Evolutionary conservation across 1,284 basidiomycete species (phyloP).

Genomic region (Somion occarium): DNA sequence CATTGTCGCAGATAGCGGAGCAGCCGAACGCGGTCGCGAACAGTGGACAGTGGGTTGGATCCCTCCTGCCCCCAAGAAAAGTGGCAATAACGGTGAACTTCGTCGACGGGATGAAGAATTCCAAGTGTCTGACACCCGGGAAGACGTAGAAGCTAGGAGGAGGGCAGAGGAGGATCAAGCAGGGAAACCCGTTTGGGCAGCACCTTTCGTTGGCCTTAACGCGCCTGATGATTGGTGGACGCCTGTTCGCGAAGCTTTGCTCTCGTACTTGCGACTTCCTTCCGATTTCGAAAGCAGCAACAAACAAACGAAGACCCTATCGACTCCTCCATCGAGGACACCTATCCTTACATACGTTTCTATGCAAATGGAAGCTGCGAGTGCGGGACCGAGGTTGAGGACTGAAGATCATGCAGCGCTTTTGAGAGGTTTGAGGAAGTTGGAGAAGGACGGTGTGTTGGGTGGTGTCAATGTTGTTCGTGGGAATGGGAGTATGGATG

Average conservation of each 20-base stretch:
- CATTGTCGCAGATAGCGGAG: constrained; percentile 71
- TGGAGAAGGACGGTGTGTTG: constrained; percentile 53
- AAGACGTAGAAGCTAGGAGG: constrained; percentile 20
- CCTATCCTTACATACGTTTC: constrained; percentile 73
- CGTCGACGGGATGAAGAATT: constrained; percentile 3
- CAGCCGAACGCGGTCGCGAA: constrained; percentile 46
- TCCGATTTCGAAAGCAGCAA: background rate
- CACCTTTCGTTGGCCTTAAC: constrained; percentile 55
- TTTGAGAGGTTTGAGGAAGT: constrained; percentile 41
- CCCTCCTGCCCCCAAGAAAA: constrained; percentile 4
- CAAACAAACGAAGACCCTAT: constrained; percentile 26
- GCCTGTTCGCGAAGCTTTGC: constrained; percentile 40
- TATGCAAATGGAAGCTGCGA: constrained; percentile 50
- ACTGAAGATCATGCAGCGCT: constrained; percentile 49
- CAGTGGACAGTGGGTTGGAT: constrained; percentile 23
- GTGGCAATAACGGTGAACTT: background rate
- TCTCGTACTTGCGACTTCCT: constrained; percentile 21
- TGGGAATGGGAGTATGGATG: constrained; percentile 34
- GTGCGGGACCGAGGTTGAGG: constrained; percentile 37
- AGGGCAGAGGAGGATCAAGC: constrained; percentile 14
- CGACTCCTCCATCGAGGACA: constrained; percentile 23
- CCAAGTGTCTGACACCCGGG: background rate
- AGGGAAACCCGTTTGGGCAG: constrained; percentile 38
- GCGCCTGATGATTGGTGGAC: constrained; percentile 69
- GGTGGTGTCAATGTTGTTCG: constrained; percentile 65